These are phyloP conservation scores for Candida tibetensis DNA, from an alignment of 805 yeast species.

Conservation along the genomic window DNA sequence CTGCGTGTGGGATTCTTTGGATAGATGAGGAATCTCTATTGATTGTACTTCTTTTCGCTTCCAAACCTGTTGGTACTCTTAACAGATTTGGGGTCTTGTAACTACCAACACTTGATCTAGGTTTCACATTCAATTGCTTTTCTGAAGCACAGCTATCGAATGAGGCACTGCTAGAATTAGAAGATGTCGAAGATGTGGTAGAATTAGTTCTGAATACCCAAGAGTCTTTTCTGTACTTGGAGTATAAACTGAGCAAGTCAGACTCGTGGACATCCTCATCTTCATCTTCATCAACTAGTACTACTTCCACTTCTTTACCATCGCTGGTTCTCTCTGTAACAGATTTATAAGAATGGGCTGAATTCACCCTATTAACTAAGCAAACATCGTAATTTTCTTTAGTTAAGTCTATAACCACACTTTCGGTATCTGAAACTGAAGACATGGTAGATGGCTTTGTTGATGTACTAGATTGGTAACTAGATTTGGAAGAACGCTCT, in stretches of 20 bases:
- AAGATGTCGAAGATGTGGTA: conserved; percentile 16
- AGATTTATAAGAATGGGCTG: conserved; percentile 37
- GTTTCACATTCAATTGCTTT: conserved; percentile 13
- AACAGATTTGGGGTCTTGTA: conserved; percentile 3
- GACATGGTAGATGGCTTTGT: conserved; percentile 27
- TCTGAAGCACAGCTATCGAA: conserved; percentile 21
- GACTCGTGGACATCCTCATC: conserved; percentile 18
- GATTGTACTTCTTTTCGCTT: background rate
- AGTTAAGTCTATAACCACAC: conserved; percentile 42
- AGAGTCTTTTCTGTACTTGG: conserved; percentile 31
- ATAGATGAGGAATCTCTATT: background rate
- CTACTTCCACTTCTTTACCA: conserved; percentile 43
- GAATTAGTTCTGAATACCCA: conserved; percentile 29
- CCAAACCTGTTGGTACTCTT: background rate
- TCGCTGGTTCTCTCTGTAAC: conserved; percentile 36
- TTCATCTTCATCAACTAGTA: conserved; percentile 38
- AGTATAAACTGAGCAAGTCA: conserved; percentile 40
- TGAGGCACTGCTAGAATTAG: conserved; percentile 15
- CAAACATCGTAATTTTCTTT: conserved; percentile 39
- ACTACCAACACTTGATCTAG: conserved; percentile 1
- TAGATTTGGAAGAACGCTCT: conserved; percentile 16
- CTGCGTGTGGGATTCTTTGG: conserved; percentile 1
- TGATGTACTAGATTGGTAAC: conserved; percentile 30
- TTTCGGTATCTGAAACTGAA: conserved; percentile 31
- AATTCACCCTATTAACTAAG: conserved; percentile 33